These are phyloP conservation scores for Suhomyces prunicola DNA, from an alignment of 805 yeast species.

Conservation along the genomic window DNA sequence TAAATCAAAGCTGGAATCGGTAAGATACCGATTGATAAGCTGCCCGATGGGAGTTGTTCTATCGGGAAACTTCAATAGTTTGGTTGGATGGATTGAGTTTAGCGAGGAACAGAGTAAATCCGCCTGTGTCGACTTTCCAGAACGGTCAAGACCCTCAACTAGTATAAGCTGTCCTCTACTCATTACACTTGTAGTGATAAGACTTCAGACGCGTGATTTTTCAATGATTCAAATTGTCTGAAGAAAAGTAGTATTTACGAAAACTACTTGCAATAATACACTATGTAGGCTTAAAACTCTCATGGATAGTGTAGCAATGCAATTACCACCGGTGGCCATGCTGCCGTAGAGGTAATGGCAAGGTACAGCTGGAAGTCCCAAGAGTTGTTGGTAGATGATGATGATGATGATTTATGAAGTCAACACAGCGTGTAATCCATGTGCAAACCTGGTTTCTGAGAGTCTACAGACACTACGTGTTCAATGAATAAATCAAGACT, in stretches of 20 bases:
- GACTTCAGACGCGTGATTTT: not conserved
- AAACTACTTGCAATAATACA: not conserved
- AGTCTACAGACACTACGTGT: not conserved
- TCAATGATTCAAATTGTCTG: not conserved
- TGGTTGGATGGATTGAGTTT: constrained; percentile 12
- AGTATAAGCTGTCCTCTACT: constrained; percentile 70
- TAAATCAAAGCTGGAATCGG: constrained; percentile 45
- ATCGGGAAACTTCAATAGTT: constrained; percentile 79
- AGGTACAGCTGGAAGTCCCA: not conserved
- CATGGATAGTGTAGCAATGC: no score
- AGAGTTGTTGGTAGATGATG: not conserved
- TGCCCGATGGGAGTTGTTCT: constrained; percentile 79
- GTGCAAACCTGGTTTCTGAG: not conserved
- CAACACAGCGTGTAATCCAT: not conserved
- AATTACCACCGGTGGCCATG: no score
- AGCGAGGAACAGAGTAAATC: constrained; percentile 28
- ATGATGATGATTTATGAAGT: no score
- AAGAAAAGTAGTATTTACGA: no score
- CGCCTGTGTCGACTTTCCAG: constrained; percentile 89
- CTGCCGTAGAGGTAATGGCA: no score
- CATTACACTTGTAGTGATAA: constrained; percentile 10
- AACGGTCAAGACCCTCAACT: constrained; percentile 90
- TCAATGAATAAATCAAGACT: not conserved
- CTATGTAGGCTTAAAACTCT: not conserved
- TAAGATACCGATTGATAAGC: constrained; percentile 70